Conservation (phyloP, 73 alveolate species). For the Blepharisma japonicum region DNA sequence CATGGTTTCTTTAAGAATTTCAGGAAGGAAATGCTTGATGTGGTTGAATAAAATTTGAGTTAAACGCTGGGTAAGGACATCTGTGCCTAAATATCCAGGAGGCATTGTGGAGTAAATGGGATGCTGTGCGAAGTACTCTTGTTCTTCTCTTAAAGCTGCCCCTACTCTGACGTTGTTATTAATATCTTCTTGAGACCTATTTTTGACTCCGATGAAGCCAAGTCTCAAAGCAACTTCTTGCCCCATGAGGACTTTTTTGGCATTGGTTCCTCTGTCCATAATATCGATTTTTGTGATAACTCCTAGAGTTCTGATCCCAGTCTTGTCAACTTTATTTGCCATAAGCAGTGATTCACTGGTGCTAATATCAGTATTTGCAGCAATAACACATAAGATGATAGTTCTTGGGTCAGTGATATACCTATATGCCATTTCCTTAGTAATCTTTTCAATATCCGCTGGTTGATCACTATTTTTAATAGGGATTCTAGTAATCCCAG, state of each 20-base stretch:
- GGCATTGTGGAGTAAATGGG: constrained; percentile 70
- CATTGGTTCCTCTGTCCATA: constrained; percentile 98
- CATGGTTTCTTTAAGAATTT: constrained; percentile 80
- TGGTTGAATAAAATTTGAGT: constrained; percentile 72
- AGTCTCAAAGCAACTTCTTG: constrained; percentile 94
- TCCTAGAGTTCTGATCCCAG: constrained; percentile 89
- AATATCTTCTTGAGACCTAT: constrained; percentile 94
- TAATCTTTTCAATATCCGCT: constrained; percentile 58
- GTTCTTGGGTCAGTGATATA: constrained; percentile 80
- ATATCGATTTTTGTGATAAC: constrained; percentile 87
- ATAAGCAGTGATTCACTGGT: constrained; percentile 90
- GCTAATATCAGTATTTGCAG: constrained; percentile 91
- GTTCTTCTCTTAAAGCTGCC: constrained; percentile 30
- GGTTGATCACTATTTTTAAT: constrained; percentile 54
- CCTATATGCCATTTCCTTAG: constrained; percentile 90
- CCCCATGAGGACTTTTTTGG: constrained; percentile 87
- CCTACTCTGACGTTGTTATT: constrained; percentile 44
- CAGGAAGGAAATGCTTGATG: constrained; percentile 83
- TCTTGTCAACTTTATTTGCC: constrained; percentile 87
- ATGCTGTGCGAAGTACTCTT: constrained; percentile 49
- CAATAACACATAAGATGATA: constrained; percentile 61
- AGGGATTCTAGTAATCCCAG: constrained; percentile 89
- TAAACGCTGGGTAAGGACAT: constrained; percentile 66
- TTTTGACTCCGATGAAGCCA: constrained; percentile 99
- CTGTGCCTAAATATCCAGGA: constrained; percentile 74